Base-by-base conservation (phyloP, 345 rosid species). In the Eucalyptus polybractea region DNA sequence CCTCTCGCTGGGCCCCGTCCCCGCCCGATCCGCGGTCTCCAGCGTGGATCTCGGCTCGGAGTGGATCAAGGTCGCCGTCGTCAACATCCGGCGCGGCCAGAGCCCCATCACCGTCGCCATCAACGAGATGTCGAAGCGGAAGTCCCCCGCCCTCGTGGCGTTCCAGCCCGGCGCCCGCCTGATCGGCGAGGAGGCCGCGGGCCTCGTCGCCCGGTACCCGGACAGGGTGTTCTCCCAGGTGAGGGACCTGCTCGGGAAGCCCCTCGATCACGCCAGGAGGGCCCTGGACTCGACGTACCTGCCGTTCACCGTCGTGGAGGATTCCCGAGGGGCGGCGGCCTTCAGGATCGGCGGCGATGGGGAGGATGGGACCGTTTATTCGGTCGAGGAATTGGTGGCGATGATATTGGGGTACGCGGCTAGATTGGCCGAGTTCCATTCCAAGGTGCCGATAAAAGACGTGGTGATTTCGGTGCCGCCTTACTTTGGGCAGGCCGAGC, bases 1-100 rank as follows among this genome's bases (percentile, higher is more conserved):
- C 72, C 86, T 94, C 40, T 94, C 91, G 6, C 40, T 93, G 80
- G 87, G 88, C 27, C 53, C 62, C 21, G 69, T 87, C 40, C 94
- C 93, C 87, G 93, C 97, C 15, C 94, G 96, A 87, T 95, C 99
- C 3, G 99, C 99, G 8, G 99, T 97, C 83, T 93, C 95, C 58
- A 97, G 99, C 92, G 89, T 98, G 93, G 99, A 98, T 97, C 97
- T 98, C 88, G 99, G 99, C 22, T 95, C 99, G 7, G 99, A 98
- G 93, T 98, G 96, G 97, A 24, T 96, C 19, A 98, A 97, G 92
- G 98, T 97, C 40, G 98, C 99, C 0, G 99, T 98, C 8, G 99
- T 98, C 56, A 97, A 97, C 90, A 94, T 97, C 16, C 95, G 93
- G 91, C 96, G 94, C 6, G 99, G 99, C 47, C 99, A 98, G 92